phyloP scores from a whole-genome alignment of 805 yeast species.

The Candida montana region DNA sequence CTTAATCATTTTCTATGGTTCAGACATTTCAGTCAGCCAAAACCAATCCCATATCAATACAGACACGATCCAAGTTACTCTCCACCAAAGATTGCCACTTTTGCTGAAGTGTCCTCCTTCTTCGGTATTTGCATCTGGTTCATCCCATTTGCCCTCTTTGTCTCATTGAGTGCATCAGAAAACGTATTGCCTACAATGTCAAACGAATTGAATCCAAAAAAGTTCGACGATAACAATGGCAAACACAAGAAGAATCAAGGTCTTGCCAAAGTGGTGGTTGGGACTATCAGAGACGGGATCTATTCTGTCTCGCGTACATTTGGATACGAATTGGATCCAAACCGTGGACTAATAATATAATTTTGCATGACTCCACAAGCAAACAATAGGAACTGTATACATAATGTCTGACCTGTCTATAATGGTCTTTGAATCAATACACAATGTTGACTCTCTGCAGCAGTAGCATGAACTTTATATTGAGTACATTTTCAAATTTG shows the following conservation, averaged over 20 bases:
- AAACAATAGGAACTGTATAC: too few relatives aligned
- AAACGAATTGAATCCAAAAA: constrained; percentile 23
- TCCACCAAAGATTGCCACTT: constrained; percentile 69
- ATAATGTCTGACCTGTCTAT: too few relatives aligned
- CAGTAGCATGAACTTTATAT: too few relatives aligned
- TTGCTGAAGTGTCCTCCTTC: constrained; percentile 89
- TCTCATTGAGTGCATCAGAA: constrained; percentile 88
- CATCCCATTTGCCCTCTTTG: constrained; percentile 87
- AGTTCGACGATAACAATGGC: constrained; percentile 28
- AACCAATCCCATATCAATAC: constrained; percentile 58
- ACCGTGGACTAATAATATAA: constrained; percentile 44
- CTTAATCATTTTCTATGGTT: constrained; percentile 89
- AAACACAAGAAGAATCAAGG: constrained; percentile 49
- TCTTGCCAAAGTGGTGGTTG: constrained; percentile 62
- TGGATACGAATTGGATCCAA: constrained; percentile 60
- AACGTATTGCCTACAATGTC: constrained; percentile 63
- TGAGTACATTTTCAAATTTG: too few relatives aligned
- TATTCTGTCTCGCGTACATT: constrained; percentile 45
- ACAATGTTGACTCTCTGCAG: too few relatives aligned
- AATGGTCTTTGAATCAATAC: too few relatives aligned
- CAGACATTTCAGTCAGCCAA: constrained; percentile 67
- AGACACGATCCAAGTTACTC: constrained; percentile 52
- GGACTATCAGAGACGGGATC: constrained; percentile 41
- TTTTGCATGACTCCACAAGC: not conserved
- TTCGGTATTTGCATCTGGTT: constrained; percentile 94